A percentile compares a stretch with the other conserved stretches of the same genome.
These are phyloP conservation scores for Solanum appendiculatum DNA, from an alignment of 257 asterid species.

Conservation along the genomic window DNA sequence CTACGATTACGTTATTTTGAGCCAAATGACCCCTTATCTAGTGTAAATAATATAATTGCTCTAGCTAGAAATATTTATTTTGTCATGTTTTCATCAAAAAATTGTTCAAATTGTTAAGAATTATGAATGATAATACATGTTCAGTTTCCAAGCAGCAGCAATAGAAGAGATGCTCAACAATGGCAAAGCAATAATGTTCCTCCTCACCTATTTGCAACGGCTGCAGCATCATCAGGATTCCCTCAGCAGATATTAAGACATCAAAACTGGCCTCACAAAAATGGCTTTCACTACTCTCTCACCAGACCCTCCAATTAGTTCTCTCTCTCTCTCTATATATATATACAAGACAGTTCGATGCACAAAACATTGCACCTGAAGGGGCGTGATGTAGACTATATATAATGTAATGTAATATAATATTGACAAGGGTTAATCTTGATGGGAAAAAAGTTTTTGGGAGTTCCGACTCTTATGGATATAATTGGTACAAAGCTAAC, in stretches of 20 bases:
- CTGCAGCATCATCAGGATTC: constrained; percentile 99
- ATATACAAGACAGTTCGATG: background rate
- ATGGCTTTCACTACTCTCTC: constrained; percentile 45
- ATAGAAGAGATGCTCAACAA: constrained; percentile 16
- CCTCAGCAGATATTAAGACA: constrained; percentile 36
- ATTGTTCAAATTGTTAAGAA: background rate
- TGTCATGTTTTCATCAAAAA: background rate
- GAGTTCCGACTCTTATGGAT: background rate
- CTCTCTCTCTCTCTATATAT: background rate
- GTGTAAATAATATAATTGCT: background rate
- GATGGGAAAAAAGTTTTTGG: background rate
- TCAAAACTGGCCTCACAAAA: constrained; percentile 49
- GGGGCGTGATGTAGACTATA: background rate
- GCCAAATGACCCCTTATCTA: background rate
- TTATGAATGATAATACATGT: constrained; percentile 2
- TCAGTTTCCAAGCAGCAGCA: constrained; percentile 47
- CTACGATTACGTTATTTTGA: background rate
- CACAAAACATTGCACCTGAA: background rate
- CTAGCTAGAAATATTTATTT: background rate
- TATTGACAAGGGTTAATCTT: background rate
- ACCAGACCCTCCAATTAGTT: constrained; percentile 32
- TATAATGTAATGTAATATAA: background rate
- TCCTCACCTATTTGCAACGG: constrained; percentile 39
- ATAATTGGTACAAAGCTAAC: background rate
- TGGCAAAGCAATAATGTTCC: constrained; percentile 15